Percentiles rank a stretch among this genome's conserved stretches.
Conservation (phyloP, 2,329 filamentous ascomycete species). For the Diatrype stigma region DNA sequence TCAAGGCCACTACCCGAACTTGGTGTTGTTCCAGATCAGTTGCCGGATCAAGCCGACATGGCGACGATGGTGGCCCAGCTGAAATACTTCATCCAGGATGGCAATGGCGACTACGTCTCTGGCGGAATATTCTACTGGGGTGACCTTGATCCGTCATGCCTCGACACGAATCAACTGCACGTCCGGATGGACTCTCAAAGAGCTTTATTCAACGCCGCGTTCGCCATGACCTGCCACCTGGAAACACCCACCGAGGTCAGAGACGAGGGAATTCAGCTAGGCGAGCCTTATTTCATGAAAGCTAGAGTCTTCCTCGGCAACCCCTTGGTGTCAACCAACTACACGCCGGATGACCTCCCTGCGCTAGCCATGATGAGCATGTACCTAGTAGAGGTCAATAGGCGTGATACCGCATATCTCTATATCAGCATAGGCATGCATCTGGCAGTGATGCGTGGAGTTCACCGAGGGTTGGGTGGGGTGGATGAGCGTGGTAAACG, state of each 20-base stretch:
- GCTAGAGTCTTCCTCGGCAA: constrained; percentile 42
- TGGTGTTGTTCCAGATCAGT: constrained; percentile 33
- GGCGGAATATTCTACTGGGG: constrained; percentile 49
- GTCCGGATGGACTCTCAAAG: constrained; percentile 6
- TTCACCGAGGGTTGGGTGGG: constrained; percentile 38
- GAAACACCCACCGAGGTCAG: constrained; percentile 26
- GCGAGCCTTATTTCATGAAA: constrained; percentile 41
- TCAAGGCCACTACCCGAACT: constrained; percentile 35
- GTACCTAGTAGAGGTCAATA: constrained; percentile 46
- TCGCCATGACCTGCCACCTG: constrained; percentile 36
- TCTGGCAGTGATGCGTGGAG: constrained; percentile 44
- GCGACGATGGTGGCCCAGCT: constrained; percentile 35
- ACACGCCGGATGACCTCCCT: constrained; percentile 40
- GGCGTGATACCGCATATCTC: constrained; percentile 45
- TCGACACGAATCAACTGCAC: constrained; percentile 14
- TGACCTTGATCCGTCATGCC: constrained; percentile 28
- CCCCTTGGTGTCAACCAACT: constrained; percentile 39
- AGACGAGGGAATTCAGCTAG: constrained; percentile 26
- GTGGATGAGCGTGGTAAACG: constrained; percentile 41
- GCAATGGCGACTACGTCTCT: constrained; percentile 34
- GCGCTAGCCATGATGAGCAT: constrained; percentile 43
- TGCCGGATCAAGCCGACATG: constrained; percentile 35
- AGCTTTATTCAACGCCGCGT: constrained; percentile 40
- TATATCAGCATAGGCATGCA: constrained; percentile 44
- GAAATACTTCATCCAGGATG: constrained; percentile 42